These are phyloP conservation scores for Emergomyces africanus DNA, from an alignment of 2,329 filamentous ascomycete genomes.

Conservation along the genomic window DNA sequence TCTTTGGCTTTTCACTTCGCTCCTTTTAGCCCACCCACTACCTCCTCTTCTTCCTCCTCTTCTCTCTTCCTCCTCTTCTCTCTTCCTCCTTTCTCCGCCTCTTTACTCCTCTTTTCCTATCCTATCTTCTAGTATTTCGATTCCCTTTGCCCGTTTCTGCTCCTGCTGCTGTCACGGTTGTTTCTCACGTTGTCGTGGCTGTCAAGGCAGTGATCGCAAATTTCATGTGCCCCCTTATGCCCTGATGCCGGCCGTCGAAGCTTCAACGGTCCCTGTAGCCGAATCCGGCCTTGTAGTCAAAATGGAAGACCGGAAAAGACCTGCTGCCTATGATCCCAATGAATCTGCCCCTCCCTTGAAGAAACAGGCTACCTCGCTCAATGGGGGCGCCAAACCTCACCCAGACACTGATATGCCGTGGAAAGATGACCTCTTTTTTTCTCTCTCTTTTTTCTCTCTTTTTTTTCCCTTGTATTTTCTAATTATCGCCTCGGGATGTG, in stretches of 20 bases:
- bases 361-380: slow-evolving; percentile 59
- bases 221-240: slow-evolving; percentile 14
- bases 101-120: background rate
- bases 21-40: background rate
- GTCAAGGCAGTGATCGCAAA: slow-evolving; percentile 20
- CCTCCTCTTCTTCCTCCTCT: no score
- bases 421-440: slow-evolving; percentile 49
- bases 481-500: background rate
- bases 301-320: slow-evolving; percentile 99
- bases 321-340: slow-evolving; percentile 65
- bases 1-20: slow-evolving; percentile 8
- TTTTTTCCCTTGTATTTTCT: no score
- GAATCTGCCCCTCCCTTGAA: slow-evolving; percentile 83
- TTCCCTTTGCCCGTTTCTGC: background rate
- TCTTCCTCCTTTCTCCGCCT: no score
- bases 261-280: slow-evolving; percentile 59
- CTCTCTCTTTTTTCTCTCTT: no score
- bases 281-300: slow-evolving; percentile 67
- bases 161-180: background rate
- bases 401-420: slow-evolving; percentile 56
- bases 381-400: slow-evolving; percentile 55
- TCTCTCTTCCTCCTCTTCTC: background rate
- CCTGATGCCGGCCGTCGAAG: slow-evolving; percentile 83
- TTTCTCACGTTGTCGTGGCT: slow-evolving; percentile 12
- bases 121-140: background rate